These are phyloP conservation scores for Trichophyton equinum DNA, from an alignment of 2,329 filamentous ascomycete species.

Conservation along the genomic window DNA sequence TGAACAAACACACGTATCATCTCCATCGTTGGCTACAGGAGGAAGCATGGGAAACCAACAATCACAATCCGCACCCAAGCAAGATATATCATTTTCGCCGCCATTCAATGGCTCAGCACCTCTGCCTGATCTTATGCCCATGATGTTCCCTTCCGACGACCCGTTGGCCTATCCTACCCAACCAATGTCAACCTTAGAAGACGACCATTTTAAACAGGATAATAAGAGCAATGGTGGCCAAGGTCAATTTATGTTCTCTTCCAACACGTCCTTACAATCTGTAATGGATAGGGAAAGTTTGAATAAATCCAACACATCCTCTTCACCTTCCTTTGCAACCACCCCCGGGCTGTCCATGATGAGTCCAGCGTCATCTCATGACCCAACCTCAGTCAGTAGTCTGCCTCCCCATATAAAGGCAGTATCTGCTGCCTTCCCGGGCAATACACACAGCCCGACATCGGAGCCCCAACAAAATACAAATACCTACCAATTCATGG, in stretches of 20 bases:
- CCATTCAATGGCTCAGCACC: slow-evolving; percentile 23
- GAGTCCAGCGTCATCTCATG: neutral
- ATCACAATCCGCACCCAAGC: slow-evolving; percentile 6
- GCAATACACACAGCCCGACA: slow-evolving; percentile 12
- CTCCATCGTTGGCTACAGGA: slow-evolving; percentile 8
- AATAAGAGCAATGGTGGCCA: neutral
- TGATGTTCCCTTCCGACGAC: slow-evolving; percentile 41
- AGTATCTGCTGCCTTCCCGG: neutral
- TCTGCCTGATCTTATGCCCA: slow-evolving; percentile 37
- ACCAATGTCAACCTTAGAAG: slow-evolving; percentile 36
- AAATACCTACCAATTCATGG: slow-evolving; percentile 22
- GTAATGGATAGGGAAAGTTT: slow-evolving; percentile 1
- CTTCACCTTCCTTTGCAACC: slow-evolving; percentile 10
- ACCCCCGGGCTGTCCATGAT: neutral
- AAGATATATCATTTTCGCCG: slow-evolving; percentile 20
- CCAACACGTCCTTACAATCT: slow-evolving; percentile 5
- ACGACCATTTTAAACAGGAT: slow-evolving; percentile 28
- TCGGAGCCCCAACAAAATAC: slow-evolving; percentile 4
- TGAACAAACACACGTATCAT: slow-evolving; percentile 9
- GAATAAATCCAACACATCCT: slow-evolving; percentile 3
- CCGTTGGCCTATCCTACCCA: slow-evolving; percentile 41
- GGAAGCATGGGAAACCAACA: slow-evolving; percentile 10
- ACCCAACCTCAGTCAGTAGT: neutral
- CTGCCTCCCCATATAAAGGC: slow-evolving; percentile 8
- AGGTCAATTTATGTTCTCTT: slow-evolving; percentile 9